Base-by-base conservation (phyloP, 352 stramenopile genomes). In the Globisporangium barbulae region DNA sequence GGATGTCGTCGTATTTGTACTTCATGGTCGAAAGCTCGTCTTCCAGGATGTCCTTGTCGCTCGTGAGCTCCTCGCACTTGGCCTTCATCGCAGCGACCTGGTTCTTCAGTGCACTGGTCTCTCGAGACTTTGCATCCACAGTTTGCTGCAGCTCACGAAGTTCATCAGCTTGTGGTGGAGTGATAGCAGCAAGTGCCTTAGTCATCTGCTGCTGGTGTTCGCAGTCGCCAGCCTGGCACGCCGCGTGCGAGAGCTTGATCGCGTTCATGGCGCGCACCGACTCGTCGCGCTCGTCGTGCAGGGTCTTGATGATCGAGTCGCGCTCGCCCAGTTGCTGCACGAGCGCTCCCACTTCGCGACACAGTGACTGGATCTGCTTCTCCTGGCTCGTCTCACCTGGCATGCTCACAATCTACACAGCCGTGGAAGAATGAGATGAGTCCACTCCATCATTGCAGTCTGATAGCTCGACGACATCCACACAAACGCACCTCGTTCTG, bases 281-380 rank as follows among this genome's bases (percentile, higher is more conserved):
- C 53, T 72, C 73, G 47, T 88, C 70, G 1, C 74, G 71, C 53
- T 89, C 82, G 30, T 78, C 67, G 28, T 83, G 71, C 19, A 93
- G 62, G 35, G 69, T 88, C 41, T 79, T 64, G 58, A 91, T 90
- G 49, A 81, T 62, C 21, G 70, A 73, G 59, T 93, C 78, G 1
- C 76, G 72, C 39, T 93, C 70, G 13, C 70, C 71, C 5, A 91
- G 54, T 55, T 93, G 76, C 54, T 81, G 73, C 7, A 88, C 75
- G 0, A 93, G 63, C 1, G 64, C 66, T 0, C 75, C 75, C 1
- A 93, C 78, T 67, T 91, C 72, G 15, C 76, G 78, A 55, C 76
- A 88, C 5, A 93, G 58, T 9, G 76, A 73, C 58, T 90, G 74
- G 2, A 90, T 68, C 48, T 75, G 71, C 37, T 76, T 81, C 47